Percentiles rank a stretch among this genome's conserved stretches.
Conservation (phyloP, 176 grass and related monocot genomes). For the Musa schizocarpa region DNA sequence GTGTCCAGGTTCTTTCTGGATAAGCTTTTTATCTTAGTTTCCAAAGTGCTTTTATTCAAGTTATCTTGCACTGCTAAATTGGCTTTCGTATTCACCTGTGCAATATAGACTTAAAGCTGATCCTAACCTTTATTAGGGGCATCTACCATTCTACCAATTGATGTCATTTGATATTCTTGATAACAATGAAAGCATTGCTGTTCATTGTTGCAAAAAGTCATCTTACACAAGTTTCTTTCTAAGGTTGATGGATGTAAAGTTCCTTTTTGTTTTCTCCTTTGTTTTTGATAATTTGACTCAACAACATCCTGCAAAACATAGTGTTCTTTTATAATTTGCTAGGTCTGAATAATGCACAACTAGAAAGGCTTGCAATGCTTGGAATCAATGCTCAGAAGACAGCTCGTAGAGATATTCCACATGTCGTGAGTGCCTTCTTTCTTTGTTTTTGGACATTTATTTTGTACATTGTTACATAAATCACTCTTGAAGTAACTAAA, state of each 20-base stretch:
- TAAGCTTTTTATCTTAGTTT: not conserved
- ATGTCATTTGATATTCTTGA: not conserved
- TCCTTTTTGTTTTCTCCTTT: not conserved
- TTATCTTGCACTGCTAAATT: not conserved
- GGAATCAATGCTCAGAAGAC: conserved; percentile 72
- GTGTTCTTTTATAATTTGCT: not conserved
- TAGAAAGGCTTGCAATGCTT: conserved; percentile 68
- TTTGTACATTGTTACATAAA: not conserved
- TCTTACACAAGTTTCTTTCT: too few relatives aligned
- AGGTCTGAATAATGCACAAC: conserved; percentile 62
- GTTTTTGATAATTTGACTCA: not conserved
- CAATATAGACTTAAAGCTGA: not conserved
- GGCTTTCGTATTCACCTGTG: not conserved
- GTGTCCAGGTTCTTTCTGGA: not conserved
- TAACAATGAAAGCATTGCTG: not conserved
- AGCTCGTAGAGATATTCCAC: conserved; percentile 80
- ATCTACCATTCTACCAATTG: not conserved
- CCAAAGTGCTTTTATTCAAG: not conserved
- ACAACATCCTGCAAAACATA: not conserved
- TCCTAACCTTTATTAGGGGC: not conserved
- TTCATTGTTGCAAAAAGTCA: not conserved
- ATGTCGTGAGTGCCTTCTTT: conserved; percentile 45
- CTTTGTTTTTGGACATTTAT: not conserved
- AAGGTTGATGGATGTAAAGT: not conserved
- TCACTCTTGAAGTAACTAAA: not conserved